Percentiles rank a stretch among this genome's conserved stretches.
These are phyloP conservation scores for Trapa incisa DNA, from an alignment of 345 rosid species.

Conservation along the genomic window DNA sequence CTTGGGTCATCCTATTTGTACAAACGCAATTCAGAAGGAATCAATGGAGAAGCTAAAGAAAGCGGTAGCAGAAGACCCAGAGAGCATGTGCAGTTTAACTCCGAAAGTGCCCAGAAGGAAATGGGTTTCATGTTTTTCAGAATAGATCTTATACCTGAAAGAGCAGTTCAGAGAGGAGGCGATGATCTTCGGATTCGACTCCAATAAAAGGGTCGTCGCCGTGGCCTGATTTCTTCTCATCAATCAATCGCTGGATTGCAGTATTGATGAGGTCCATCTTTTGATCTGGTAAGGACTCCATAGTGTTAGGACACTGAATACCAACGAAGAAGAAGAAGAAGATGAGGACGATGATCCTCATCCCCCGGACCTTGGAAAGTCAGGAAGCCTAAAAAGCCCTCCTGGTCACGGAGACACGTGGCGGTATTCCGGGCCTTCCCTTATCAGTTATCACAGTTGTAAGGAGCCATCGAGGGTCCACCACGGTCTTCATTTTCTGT, in stretches of 20 bases:
- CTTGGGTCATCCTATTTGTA: too few species aligned
- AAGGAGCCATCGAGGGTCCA: too few species aligned
- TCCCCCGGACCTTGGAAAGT: neutral
- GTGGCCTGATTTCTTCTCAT: slow-evolving; percentile 21
- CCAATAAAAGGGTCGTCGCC: slow-evolving; percentile 10
- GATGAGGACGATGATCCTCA: neutral
- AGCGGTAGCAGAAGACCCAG: too few species aligned
- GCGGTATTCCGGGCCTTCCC: neutral
- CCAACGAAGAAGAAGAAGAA: neutral
- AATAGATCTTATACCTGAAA: slow-evolving; percentile 34
- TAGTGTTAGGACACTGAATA: neutral
- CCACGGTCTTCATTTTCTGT: too few species aligned
- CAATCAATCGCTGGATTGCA: slow-evolving; percentile 39
- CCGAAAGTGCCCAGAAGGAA: neutral
- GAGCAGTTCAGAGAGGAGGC: slow-evolving; percentile 39
- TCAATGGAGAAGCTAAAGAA: too few species aligned
- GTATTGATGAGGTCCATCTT: slow-evolving; percentile 24
- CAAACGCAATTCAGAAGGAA: too few species aligned
- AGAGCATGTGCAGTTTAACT: neutral
- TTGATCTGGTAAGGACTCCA: slow-evolving; percentile 20
- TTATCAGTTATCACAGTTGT: too few species aligned
- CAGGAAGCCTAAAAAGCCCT: neutral
- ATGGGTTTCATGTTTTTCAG: too few species aligned
- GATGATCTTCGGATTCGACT: slow-evolving; percentile 16
- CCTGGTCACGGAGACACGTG: neutral